A percentile compares a stretch with the other conserved stretches of the same genome.
Conservation (phyloP, 2,329 filamentous ascomycete species). For the Aspergillus sp. region DNA sequence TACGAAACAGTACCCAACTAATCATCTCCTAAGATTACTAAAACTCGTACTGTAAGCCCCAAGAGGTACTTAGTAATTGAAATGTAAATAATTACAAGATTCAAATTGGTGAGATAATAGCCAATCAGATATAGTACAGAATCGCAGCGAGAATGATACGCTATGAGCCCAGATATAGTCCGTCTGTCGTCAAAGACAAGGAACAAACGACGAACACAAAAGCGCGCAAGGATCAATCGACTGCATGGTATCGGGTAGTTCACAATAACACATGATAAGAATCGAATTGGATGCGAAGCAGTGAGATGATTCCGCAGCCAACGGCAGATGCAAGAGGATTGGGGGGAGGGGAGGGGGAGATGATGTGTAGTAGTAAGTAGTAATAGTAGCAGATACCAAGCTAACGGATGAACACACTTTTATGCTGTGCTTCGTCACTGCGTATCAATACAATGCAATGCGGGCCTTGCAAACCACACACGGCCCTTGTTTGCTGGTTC, state of each 20-base stretch:
- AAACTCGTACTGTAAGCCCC: no score
- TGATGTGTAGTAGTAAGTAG: not conserved
- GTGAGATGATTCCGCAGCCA: not conserved
- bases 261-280: slow-evolving; percentile 1
- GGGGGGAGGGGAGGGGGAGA: not conserved
- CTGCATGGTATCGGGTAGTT: not conserved
- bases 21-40: not conserved
- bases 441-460: not conserved
- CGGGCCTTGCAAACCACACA: not conserved
- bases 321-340: not conserved
- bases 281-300: not conserved
- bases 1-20: not conserved
- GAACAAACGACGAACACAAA: not conserved
- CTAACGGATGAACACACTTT: not conserved
- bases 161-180: slow-evolving; percentile 1
- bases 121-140: slow-evolving; percentile 23
- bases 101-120: slow-evolving; percentile 1
- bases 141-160: not conserved
- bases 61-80: no score
- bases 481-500: not conserved
- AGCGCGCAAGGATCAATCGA: not conserved
- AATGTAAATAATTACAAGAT: slow-evolving; percentile 18
- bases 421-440: slow-evolving; percentile 1
- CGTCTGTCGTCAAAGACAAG: not conserved
- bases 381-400: not conserved